phyloP scores from a whole-genome alignment of 495 filamentous ascomycete species.

The Hypoxylon trugodes region DNA sequence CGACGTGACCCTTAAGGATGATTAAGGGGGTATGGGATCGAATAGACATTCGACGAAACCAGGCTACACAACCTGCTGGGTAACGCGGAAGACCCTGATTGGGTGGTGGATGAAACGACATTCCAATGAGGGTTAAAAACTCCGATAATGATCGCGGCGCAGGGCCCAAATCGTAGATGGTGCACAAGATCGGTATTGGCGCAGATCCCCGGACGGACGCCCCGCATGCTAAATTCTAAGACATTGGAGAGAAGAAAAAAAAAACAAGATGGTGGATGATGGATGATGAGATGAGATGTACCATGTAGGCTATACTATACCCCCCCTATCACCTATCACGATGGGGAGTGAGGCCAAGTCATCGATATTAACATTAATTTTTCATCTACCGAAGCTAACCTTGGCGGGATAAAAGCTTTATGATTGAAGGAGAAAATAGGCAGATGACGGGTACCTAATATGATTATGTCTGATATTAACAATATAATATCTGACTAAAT shows the following conservation, averaged over 20 bases:
- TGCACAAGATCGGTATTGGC: slow-evolving; percentile 34
- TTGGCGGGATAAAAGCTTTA: slow-evolving; percentile 1
- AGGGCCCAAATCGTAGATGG: slow-evolving; percentile 27
- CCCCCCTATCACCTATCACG: too few relatives aligned
- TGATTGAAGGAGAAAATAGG: slow-evolving; percentile 24
- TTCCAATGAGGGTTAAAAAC: slow-evolving; percentile 35
- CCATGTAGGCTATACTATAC: too few relatives aligned
- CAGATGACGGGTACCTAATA: slow-evolving; percentile 29
- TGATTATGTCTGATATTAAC: slow-evolving; percentile 25
- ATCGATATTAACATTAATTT: too few relatives aligned
- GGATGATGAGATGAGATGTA: too few relatives aligned
- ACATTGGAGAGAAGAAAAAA: background rate
- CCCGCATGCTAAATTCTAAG: slow-evolving; percentile 29
- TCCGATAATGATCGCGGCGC: slow-evolving; percentile 31
- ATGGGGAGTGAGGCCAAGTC: too few relatives aligned
- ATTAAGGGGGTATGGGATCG: slow-evolving; percentile 27
- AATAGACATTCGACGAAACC: slow-evolving; percentile 8
- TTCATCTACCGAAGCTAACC: slow-evolving; percentile 15
- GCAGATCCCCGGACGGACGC: slow-evolving; percentile 38
- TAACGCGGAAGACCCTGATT: slow-evolving; percentile 35
- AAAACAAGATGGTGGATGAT: background rate
- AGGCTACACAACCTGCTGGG: slow-evolving; percentile 12
- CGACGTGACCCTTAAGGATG: slow-evolving; percentile 31
- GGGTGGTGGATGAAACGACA: slow-evolving; percentile 25
- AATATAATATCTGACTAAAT: slow-evolving; percentile 10